Evolutionary conservation across 1,284 basidiomycete genomes (phyloP).

Genomic region (Fomitopsis schrenkii): DNA sequence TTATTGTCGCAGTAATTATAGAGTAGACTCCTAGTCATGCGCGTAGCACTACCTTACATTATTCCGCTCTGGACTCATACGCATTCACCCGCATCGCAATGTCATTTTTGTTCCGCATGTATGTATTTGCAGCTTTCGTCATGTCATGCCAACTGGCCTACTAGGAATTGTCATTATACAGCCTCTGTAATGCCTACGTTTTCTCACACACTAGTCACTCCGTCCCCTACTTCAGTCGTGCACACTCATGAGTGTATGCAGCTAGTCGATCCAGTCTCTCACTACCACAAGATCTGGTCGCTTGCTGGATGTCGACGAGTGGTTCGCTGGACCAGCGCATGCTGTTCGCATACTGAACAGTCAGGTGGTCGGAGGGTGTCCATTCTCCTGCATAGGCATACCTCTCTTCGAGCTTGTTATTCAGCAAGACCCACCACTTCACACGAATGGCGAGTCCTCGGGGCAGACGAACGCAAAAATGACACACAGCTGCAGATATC

Average conservation of each 20-base stretch:
- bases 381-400: neutral
- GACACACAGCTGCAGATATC: neutral
- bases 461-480: neutral
- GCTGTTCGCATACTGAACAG: too few relatives aligned
- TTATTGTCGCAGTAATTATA: conserved; percentile 5
- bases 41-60: conserved; percentile 4
- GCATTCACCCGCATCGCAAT: conserved; percentile 5
- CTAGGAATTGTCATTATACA: neutral
- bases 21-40: conserved; percentile 2
- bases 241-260: too few relatives aligned
- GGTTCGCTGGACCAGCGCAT: too few relatives aligned
- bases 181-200: neutral
- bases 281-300: too few relatives aligned
- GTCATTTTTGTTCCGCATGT: conserved; percentile 6
- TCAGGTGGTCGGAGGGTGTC: too few relatives aligned
- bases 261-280: too few relatives aligned
- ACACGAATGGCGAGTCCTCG: neutral
- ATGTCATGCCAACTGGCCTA: conserved; percentile 1
- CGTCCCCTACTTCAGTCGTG: neutral
- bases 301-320: too few relatives aligned
- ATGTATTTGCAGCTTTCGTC: conserved; percentile 4
- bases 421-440: neutral
- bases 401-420: neutral
- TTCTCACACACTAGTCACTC: too few relatives aligned
- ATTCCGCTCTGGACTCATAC: conserved; percentile 2